Evolutionary conservation across 2,329 filamentous ascomycete species (phyloP), one percentile per base, ranked within the genome.

Genomic region (Paracoccidioides lutzii): DNA sequence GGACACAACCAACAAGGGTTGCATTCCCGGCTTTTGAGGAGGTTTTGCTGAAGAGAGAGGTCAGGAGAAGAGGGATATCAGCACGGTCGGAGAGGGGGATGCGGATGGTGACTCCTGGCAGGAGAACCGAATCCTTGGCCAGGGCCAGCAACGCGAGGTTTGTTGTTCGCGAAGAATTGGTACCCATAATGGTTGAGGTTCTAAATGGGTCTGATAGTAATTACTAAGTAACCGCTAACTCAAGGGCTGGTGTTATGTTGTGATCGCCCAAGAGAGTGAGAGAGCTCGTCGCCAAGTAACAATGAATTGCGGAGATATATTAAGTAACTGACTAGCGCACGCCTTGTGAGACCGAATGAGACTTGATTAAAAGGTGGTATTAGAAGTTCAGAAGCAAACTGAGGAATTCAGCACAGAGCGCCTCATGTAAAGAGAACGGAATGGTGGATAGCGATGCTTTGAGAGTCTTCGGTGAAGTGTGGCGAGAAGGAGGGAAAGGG

Each of bases 1-100:
- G 93, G 55, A 97, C 83, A 69, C 91, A 97, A 54, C 87, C 89
- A 61, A 97, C 84, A 7, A 87, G 84, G 62, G 95, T 82, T 62
- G 82, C 78, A 33, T 82, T 80, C 61, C 84, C 77, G 2, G 76
- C 81, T 64, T 83, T 84, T 30, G 76, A 73, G 43, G 81, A 80
- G 33, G 84, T 84, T 62, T 84, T 83, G 65, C 87, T 87, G 72
- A 95, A 91, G 58, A 95, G 81, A 63, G 85, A 84, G 22, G 90
- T 87, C 56, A 98, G 82, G 46, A 97, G 81, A 52, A 91, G 87
- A 54, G 89, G 85, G 62, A 97, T 85, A 71, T 97, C 93, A 62
- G 88, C 83, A 53, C 91, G 88, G 70, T 85, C 84, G 43, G 85
- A 82, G 53, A 96, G 85, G 55, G 88, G 83, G 61, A 97, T 87